phyloP scores from a whole-genome alignment of 306 rosid genomes.

The Dryas octopetala region DNA sequence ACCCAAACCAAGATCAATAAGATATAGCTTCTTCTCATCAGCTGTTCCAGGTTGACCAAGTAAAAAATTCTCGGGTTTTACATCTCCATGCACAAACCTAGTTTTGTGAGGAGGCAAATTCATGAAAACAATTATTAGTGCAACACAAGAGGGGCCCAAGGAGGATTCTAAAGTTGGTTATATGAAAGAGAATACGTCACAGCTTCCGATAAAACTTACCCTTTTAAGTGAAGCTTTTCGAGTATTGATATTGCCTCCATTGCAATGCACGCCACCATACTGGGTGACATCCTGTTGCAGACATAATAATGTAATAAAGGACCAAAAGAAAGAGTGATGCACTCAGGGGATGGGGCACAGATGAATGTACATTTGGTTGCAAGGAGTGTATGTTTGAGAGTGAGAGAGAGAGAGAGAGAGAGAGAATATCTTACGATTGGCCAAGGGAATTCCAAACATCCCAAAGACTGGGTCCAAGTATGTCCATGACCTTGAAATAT shows the following conservation, averaged over 20 bases:
- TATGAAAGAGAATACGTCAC: not conserved
- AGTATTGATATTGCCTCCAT: conserved; percentile 97
- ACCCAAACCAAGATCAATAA: conserved; percentile 94
- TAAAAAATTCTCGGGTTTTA: conserved; percentile 92
- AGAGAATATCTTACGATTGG: conserved; percentile 63
- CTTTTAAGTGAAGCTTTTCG: conserved; percentile 90
- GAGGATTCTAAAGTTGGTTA: not conserved
- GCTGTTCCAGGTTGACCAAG: conserved; percentile 89
- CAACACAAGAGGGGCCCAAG: not conserved
- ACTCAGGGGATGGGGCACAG: not conserved
- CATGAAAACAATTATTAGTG: not conserved
- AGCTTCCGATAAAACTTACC: conserved; percentile 45
- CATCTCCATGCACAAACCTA: conserved; percentile 97
- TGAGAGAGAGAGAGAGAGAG: conserved; percentile 8
- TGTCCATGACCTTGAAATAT: conserved; percentile 85
- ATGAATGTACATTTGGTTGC: not conserved
- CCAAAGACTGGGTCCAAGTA: conserved; percentile 97
- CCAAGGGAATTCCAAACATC: conserved; percentile 87
- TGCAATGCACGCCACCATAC: conserved; percentile 92
- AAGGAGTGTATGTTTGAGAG: not conserved
- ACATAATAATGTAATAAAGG: conserved; percentile 26
- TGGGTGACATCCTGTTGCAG: conserved; percentile 76
- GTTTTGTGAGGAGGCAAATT: conserved; percentile 10
- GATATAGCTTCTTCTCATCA: conserved; percentile 90
- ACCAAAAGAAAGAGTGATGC: not conserved